Percentiles rank a stretch among this genome's conserved stretches.
Conservation (phyloP, 192 early-diverging fungal species). For the Coemansia sp. region DNA sequence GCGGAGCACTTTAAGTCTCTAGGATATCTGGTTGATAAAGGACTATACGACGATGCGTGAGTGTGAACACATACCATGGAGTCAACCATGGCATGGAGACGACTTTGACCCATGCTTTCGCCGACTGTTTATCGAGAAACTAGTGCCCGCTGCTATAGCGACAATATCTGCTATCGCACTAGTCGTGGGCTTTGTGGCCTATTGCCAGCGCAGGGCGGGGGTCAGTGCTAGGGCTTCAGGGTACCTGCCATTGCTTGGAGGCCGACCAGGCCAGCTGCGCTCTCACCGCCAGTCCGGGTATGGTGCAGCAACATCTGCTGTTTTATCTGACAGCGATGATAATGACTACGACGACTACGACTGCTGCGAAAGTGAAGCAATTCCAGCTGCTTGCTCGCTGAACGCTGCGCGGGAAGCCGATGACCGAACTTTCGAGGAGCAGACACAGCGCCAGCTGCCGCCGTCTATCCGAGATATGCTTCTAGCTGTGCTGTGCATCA, state of each 20-base stretch:
- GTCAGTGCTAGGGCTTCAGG: not conserved
- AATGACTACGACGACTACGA: constrained; percentile 19
- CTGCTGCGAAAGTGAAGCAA: not conserved
- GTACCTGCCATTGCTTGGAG: constrained; percentile 14
- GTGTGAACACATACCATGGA: constrained; percentile 37
- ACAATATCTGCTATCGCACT: constrained; percentile 24
- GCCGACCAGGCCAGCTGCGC: not conserved
- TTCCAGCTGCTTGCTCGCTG: not conserved
- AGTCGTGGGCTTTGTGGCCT: constrained; percentile 16
- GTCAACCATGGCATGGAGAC: constrained; percentile 43
- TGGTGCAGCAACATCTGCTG: constrained; percentile 10
- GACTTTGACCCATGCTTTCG: constrained; percentile 54
- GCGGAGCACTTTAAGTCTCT: constrained; percentile 58
- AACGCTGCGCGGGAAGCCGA: not conserved
- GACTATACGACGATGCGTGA: not conserved
- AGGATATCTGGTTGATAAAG: constrained; percentile 40
- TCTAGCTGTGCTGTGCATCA: constrained; percentile 18
- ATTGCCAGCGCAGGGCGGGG: constrained; percentile 2
- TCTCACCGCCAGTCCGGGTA: not conserved
- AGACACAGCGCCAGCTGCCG: not conserved
- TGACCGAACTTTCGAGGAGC: constrained; percentile 2
- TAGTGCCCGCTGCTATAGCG: constrained; percentile 22
- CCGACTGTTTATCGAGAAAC: constrained; percentile 38
- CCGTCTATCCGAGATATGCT: constrained; percentile 43
- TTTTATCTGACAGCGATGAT: constrained; percentile 14